Base-by-base conservation (phyloP, 805 yeast genomes). In the Yarrowia sp. region DNA sequence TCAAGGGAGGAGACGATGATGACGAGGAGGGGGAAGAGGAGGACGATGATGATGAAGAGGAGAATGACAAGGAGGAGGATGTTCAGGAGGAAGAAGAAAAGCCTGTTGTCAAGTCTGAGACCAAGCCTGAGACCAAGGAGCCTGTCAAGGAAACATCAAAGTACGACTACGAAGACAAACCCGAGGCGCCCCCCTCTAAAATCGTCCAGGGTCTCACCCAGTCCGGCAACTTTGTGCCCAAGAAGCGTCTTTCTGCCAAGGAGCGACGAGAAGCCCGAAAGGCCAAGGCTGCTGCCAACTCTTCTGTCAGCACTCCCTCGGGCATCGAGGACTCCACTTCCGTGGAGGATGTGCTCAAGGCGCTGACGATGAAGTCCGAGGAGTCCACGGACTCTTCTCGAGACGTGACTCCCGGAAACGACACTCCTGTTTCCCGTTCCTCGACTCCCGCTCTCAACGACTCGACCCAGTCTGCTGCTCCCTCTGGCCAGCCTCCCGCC, bases 291-390 rank as follows among this genome's bases (percentile, higher is more conserved):
- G 56, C 29, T 12, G 63, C 47, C n/a, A 42, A 19, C 21, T n/a
- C 18, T 10, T 29, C 47, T 5, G 60, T 35, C 16, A 46, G 21
- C 56, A 61, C 62, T 6, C 55, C 62, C 16, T 56, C 44, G 5
- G 55, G 44, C 2, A 62, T 42, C 12, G 65, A 60, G 35, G 65
- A 62, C 13, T 19, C 60, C 12, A 32, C 66, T 8, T 49, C 71
- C 6, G 66, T 67, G 0, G 35, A 53, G 13, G 68, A 67, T 6
- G 64, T 71, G n/a, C 71, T 68, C 38, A 68, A 68, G 39, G 70
- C 70, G 64, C 70, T 73, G 29, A 64, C 65, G 9, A 58, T 55
- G 47, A 55, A 55, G 25, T 24, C 59, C 10, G 61, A 27, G n/a
- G 58, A 16, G n/a, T n/a, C 39, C 14, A 25, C 35, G 16, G 33